These are phyloP conservation scores for Phytophthora lateralis DNA, from an alignment of 352 stramenopile species.

Conservation along the genomic window DNA sequence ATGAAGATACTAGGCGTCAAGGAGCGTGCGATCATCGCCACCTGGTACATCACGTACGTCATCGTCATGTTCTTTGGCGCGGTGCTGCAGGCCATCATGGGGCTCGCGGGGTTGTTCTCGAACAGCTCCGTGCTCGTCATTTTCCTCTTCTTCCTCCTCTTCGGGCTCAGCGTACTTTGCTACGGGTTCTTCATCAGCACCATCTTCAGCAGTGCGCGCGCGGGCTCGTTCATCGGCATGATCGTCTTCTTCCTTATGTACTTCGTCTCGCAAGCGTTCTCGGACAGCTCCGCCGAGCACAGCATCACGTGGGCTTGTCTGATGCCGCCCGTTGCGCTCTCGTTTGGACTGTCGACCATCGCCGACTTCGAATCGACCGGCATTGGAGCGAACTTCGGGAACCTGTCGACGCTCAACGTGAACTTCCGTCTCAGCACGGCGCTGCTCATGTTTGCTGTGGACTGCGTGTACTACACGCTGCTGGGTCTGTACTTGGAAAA, in stretches of 20 bases:
- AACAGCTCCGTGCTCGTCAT: conserved; percentile 54
- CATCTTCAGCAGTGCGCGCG: conserved; percentile 73
- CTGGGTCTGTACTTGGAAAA: conserved; percentile 92
- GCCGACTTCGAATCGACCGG: conserved; percentile 46
- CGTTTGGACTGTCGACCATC: conserved; percentile 60
- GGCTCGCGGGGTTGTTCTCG: conserved; percentile 43
- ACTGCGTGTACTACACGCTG: conserved; percentile 90
- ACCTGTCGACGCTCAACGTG: conserved; percentile 38
- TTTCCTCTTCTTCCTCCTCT: conserved; percentile 82
- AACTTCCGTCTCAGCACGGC: conserved; percentile 64
- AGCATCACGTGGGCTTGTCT: conserved; percentile 55
- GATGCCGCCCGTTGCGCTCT: conserved; percentile 60
- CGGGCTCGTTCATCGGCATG: conserved; percentile 69
- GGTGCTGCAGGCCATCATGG: conserved; percentile 53
- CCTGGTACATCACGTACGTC: conserved; percentile 89
- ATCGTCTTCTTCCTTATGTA: conserved; percentile 90
- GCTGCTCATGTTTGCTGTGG: conserved; percentile 79
- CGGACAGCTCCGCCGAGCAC: conserved; percentile 15
- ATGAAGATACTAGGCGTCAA: conserved; percentile 92
- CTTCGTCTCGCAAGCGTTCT: conserved; percentile 56
- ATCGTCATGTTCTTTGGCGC: conserved; percentile 74
- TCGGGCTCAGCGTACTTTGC: conserved; percentile 47
- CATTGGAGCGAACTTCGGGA: conserved; percentile 50
- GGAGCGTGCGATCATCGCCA: conserved; percentile 60
- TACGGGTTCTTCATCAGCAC: conserved; percentile 59